These are phyloP conservation scores for Myxozyma vanderwaltii DNA, from an alignment of 805 yeast species.

Conservation along the genomic window DNA sequence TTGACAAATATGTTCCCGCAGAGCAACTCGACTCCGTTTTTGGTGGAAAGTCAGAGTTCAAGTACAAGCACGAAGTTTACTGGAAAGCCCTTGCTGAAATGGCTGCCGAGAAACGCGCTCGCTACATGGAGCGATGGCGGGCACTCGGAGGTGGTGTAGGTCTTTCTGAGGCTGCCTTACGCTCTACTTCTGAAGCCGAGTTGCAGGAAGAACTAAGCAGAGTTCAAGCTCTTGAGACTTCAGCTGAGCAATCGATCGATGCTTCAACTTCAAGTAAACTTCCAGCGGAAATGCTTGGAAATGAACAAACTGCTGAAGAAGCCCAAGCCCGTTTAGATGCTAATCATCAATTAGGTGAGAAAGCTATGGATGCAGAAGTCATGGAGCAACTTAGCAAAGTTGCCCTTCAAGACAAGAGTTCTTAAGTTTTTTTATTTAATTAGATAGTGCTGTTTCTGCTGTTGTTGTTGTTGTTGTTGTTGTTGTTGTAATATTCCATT, in stretches of 20 bases:
- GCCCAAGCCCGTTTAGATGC: constrained; percentile 23
- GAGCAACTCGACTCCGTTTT: constrained; percentile 81
- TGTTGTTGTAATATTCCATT: too few species aligned
- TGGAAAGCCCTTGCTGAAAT: constrained; percentile 72
- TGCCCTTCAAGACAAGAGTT: constrained; percentile 24
- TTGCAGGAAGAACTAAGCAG: constrained; percentile 17
- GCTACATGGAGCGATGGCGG: constrained; percentile 67
- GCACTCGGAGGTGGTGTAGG: constrained; percentile 76
- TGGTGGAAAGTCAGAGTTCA: constrained; percentile 85
- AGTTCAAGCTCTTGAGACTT: constrained; percentile 11
- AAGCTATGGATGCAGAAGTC: constrained; percentile 22
- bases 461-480: too few species aligned
- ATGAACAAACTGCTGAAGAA: constrained; percentile 17
- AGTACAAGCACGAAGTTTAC: constrained; percentile 74
- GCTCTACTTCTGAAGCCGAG: constrained; percentile 47
- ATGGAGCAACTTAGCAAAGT: constrained; percentile 25
- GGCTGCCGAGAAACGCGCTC: constrained; percentile 59
- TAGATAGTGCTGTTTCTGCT: too few species aligned
- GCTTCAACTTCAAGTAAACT: constrained; percentile 11
- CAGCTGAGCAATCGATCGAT: constrained; percentile 13
- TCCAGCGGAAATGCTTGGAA: constrained; percentile 24
- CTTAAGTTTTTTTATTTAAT: not conserved
- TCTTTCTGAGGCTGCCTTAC: constrained; percentile 76
- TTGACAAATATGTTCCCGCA: constrained; percentile 74
- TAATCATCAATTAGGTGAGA: constrained; percentile 20